Conservation (phyloP, 2,329 filamentous ascomycete species). For the Pseudocercospora cruenta region DNA sequence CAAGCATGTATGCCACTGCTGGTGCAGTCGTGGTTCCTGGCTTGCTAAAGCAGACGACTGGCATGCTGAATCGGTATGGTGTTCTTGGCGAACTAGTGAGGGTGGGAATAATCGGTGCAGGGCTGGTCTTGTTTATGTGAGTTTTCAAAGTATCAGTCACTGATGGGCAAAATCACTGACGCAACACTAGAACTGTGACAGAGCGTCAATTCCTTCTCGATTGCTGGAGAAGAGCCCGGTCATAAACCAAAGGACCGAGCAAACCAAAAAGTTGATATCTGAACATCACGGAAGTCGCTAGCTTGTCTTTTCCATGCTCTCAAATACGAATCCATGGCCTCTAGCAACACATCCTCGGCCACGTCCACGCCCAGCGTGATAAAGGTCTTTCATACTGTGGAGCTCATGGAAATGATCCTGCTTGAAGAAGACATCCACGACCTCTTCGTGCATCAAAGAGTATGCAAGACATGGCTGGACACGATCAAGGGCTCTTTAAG, state of each 20-base stretch:
- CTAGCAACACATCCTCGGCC: neutral
- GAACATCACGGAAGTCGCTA: neutral
- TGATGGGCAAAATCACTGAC: neutral
- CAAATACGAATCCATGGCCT: neutral
- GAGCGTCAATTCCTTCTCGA: slow-evolving; percentile 13
- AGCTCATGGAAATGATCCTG: neutral
- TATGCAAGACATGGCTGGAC: neutral
- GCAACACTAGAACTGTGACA: neutral
- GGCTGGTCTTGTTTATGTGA: slow-evolving; percentile 44
- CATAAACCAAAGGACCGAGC: neutral
- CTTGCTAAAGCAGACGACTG: slow-evolving; percentile 40
- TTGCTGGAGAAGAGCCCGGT: slow-evolving; percentile 6
- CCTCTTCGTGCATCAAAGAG: neutral
- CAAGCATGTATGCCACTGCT: slow-evolving; percentile 42
- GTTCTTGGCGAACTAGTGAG: slow-evolving; percentile 47
- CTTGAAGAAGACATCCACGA: neutral
- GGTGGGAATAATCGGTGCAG: slow-evolving; percentile 42
- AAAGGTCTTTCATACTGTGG: neutral
- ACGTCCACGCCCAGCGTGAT: neutral
- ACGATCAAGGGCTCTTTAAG: neutral
- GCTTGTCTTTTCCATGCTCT: neutral
- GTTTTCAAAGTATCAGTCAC: slow-evolving; percentile 20
- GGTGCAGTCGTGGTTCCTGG: slow-evolving; percentile 42
- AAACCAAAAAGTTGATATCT: neutral
- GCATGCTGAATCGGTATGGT: slow-evolving; percentile 40